Percentiles rank a stretch among this genome's conserved stretches.
Evolutionary conservation across 2,329 filamentous ascomycete species (phyloP).

Genomic region (Aspergillus sp.): DNA sequence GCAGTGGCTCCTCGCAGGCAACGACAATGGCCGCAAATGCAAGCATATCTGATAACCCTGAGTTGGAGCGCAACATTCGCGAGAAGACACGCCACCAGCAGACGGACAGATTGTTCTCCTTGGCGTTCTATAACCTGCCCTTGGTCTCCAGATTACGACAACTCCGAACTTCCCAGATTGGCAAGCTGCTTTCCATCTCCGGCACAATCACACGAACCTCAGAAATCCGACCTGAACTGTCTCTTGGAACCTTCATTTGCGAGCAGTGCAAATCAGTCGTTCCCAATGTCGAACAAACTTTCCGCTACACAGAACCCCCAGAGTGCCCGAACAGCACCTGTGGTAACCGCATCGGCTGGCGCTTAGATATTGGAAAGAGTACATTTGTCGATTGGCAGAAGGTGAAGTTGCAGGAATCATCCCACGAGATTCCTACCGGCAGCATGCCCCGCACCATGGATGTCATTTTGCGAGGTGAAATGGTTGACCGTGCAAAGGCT

Average conservation of each 20-base stretch:
- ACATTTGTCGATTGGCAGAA: conserved; percentile 99
- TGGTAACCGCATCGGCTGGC: conserved; percentile 87
- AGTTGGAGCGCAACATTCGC: conserved; percentile 47
- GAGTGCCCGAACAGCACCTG: conserved; percentile 88
- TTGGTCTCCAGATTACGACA: conserved; percentile 81
- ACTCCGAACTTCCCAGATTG: conserved; percentile 83
- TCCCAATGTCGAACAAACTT: conserved; percentile 92
- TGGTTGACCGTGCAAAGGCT: conserved; percentile 94
- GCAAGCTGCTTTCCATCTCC: conserved; percentile 89
- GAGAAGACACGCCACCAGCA: conserved; percentile 85
- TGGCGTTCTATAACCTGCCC: conserved; percentile 90
- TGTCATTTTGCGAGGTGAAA: conserved; percentile 90
- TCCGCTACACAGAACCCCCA: conserved; percentile 93
- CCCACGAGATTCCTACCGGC: conserved; percentile 93
- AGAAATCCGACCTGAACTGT: conserved; percentile 90
- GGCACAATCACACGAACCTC: conserved; percentile 96
- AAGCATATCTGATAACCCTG: conserved; percentile 58
- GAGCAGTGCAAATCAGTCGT: conserved; percentile 80
- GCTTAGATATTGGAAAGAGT: conserved; percentile 92
- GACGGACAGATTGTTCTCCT: conserved; percentile 90
- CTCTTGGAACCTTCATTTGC: conserved; percentile 86
- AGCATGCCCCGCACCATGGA: conserved; percentile 99
- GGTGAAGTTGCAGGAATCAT: conserved; percentile 96
- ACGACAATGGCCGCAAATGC: conserved; percentile 60
- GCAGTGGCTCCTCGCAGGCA: conserved; percentile 62